phyloP scores from a whole-genome alignment of 1,284 basidiomycete genomes.

The Ustilago lituana region DNA sequence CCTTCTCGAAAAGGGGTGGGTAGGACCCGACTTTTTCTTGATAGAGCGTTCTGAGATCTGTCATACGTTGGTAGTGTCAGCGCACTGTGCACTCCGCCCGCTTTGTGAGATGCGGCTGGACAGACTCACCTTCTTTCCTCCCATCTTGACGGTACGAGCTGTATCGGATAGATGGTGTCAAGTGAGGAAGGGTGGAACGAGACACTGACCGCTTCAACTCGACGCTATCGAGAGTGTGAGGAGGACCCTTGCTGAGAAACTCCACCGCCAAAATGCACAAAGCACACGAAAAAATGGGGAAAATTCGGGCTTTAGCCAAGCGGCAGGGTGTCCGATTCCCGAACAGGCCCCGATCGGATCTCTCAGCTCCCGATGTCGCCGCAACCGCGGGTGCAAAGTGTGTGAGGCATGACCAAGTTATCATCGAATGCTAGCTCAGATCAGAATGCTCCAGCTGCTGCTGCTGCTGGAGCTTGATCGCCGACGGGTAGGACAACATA shows the following conservation, averaged over 20 bases:
- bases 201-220: too few relatives aligned
- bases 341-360: background rate
- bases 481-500: too few relatives aligned
- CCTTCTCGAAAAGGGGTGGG: slow-evolving; percentile 62
- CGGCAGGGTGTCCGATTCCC: background rate
- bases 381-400: too few relatives aligned
- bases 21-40: slow-evolving; percentile 61
- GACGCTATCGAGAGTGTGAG: background rate
- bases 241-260: background rate
- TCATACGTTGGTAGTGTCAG: too few relatives aligned
- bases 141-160: slow-evolving; percentile 29
- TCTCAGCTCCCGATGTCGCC: too few relatives aligned
- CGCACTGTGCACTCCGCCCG: slow-evolving; percentile 13
- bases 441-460: too few relatives aligned
- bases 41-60: slow-evolving; percentile 62
- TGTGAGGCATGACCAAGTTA: too few relatives aligned
- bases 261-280: too few relatives aligned
- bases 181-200: background rate
- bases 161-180: slow-evolving; percentile 1
- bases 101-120: background rate
- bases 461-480: too few relatives aligned
- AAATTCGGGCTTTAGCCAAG: background rate
- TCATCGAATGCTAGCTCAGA: too few relatives aligned
- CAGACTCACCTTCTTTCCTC: slow-evolving; percentile 55
- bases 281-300: too few relatives aligned